phyloP scores from a whole-genome alignment of 2,329 filamentous ascomycete species.

The Pseudocercospora macadamiae region DNA sequence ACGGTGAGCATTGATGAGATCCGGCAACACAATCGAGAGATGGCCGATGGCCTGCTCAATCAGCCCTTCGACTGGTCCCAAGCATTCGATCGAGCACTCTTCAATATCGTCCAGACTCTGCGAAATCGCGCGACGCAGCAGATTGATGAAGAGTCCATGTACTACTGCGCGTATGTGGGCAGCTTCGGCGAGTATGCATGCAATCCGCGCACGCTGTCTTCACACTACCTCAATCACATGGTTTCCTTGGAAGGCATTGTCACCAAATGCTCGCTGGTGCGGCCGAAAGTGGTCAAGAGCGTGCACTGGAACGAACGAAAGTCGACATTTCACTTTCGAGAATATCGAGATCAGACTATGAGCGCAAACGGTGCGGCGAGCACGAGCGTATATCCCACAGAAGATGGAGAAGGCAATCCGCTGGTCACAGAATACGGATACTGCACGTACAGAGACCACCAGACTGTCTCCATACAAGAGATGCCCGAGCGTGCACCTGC shows the following conservation, averaged over 20 bases:
- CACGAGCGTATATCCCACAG: constrained; percentile 88
- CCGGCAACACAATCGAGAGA: constrained; percentile 79
- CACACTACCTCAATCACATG: constrained; percentile 91
- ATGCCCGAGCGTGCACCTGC: constrained; percentile 97
- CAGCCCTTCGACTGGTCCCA: constrained; percentile 85
- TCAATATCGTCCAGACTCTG: constrained; percentile 81
- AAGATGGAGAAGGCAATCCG: constrained; percentile 91
- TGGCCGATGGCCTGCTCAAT: constrained; percentile 78
- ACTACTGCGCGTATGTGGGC: constrained; percentile 96
- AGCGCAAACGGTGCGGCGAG: constrained; percentile 82
- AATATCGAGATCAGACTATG: constrained; percentile 98
- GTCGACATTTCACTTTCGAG: constrained; percentile 82
- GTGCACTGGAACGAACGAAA: constrained; percentile 93
- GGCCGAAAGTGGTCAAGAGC: constrained; percentile 97
- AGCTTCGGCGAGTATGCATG: constrained; percentile 94
- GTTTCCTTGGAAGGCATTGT: constrained; percentile 97
- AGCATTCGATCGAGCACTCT: constrained; percentile 88
- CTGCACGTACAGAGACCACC: constrained; percentile 93
- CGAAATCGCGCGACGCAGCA: constrained; percentile 76
- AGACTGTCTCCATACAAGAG: constrained; percentile 97
- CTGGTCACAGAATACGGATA: constrained; percentile 95
- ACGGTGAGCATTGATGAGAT: constrained; percentile 80
- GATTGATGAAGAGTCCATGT: constrained; percentile 73
- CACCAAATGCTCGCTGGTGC: constrained; percentile 90
- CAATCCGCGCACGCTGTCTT: constrained; percentile 90